Base-by-base conservation (phyloP, 2,329 filamentous ascomycete genomes). In the Hymenoscyphus fructigenus region DNA sequence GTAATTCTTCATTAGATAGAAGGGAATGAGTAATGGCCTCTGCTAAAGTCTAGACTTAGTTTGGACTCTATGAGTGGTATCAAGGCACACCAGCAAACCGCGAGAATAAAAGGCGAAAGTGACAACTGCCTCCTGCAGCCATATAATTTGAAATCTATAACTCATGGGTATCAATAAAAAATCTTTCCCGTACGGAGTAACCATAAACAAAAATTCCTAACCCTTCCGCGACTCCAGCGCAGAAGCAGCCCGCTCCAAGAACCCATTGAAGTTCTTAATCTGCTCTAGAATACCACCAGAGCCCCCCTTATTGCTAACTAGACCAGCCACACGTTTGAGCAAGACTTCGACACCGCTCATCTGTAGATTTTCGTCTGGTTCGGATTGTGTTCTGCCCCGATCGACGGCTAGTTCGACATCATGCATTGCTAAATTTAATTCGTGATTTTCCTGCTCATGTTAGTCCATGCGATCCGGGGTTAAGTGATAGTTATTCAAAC, bases 241-340 rank as follows among this genome's bases (percentile, higher is more conserved):
- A 34, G 79, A 75, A 2, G 86, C 86, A 5, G 85, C 81, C 26
- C 87, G 81, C 73, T 89, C 87, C 59, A 90, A 76, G 68, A 89
- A 87, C 36, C 81, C 81, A 68, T 89, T 90, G 71, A 89, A 89
- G 58, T 85, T 82, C 66, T 78, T 82, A 62, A 89, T 81, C 72
- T 86, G 83, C 65, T 79, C 80, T 67, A 89, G 76, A 4, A 83
- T 76, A 2, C 85, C 85, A 26, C 85, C 85, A 0, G 79, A 78
- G 9, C 79, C 77, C 60, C 82, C 80, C 23, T 76, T 76, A 47
- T 78, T 81, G 70, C 83, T 84, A 1, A 83, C 83, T 71, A 86
- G 81, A 44, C 83, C 80, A 0, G 83, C 79, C 5, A 89, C 77
- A 29, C 80, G 79, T n/a, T 83, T 82, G 36, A 88, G 78, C 9